Percentiles rank a stretch among this genome's conserved stretches.
These are phyloP conservation scores for Suhomyces wounanorum DNA, from an alignment of 1,139 yeast species.

Conservation along the genomic window DNA sequence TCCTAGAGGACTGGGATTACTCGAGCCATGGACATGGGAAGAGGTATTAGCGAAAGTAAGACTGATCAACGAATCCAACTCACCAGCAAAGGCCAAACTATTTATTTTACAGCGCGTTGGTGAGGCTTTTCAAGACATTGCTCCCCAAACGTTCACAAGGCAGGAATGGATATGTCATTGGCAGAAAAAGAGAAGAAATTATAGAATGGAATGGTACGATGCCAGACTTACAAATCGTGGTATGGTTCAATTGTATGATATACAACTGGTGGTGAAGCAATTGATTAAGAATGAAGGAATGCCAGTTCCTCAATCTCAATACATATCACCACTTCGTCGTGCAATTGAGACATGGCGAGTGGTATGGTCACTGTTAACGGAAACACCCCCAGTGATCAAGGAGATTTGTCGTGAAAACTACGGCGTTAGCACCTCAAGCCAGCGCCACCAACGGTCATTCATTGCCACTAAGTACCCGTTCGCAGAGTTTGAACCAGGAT, in stretches of 20 bases:
- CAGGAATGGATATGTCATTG: constrained; percentile 39
- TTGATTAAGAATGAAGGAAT: too few relatives aligned
- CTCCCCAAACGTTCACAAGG: too few relatives aligned
- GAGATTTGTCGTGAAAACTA: constrained; percentile 41
- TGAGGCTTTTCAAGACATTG: too few relatives aligned
- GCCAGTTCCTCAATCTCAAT: constrained; percentile 32
- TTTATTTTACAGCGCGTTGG: too few relatives aligned
- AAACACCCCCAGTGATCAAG: constrained; percentile 32
- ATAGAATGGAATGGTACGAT: constrained; percentile 37
- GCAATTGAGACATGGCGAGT: constrained; percentile 39
- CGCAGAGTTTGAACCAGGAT: constrained; percentile 32
- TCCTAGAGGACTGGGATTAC: too few relatives aligned
- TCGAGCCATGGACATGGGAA: too few relatives aligned
- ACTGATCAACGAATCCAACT: too few relatives aligned
- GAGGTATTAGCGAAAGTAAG: too few relatives aligned
- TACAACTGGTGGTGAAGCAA: too few relatives aligned
- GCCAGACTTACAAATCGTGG: constrained; percentile 41
- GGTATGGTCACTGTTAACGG: too few relatives aligned
- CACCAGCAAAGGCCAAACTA: too few relatives aligned
- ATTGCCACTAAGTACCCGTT: constrained; percentile 24
- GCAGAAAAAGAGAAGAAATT: constrained; percentile 34
- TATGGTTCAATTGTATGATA: too few relatives aligned
- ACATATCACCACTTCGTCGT: constrained; percentile 39
- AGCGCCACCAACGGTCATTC: constrained; percentile 31
- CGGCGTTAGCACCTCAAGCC: constrained; percentile 40